These are phyloP conservation scores for Phytophthora pseudosyringae DNA, from an alignment of 352 stramenopile species.

Conservation along the genomic window DNA sequence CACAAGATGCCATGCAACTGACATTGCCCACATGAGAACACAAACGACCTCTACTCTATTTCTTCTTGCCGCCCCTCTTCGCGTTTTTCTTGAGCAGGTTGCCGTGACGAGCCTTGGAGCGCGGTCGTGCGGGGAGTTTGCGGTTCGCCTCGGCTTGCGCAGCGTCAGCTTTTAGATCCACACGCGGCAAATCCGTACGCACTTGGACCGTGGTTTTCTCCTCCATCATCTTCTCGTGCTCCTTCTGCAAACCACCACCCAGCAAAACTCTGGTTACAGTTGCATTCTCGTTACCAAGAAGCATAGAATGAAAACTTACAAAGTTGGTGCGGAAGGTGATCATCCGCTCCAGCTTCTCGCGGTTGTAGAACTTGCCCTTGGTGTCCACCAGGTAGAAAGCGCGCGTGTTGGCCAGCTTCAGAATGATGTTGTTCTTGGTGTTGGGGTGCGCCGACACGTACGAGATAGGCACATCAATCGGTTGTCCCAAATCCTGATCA, in stretches of 20 bases:
- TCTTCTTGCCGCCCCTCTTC: constrained; percentile 41
- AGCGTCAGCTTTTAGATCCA: constrained; percentile 58
- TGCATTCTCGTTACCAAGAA: not conserved
- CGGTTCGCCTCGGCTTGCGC: constrained; percentile 15
- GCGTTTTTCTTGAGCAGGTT: constrained; percentile 47
- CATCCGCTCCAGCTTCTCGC: constrained; percentile 87
- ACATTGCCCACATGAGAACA: not conserved
- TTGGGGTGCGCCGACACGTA: constrained; percentile 82
- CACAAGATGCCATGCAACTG: not conserved
- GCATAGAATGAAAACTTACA: constrained; percentile 42
- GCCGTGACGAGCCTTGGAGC: constrained; percentile 38
- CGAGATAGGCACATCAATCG: constrained; percentile 71
- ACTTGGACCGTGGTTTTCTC: constrained; percentile 64
- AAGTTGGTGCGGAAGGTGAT: constrained; percentile 87
- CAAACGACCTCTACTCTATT: constrained; percentile 21
- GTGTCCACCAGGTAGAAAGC: constrained; percentile 86
- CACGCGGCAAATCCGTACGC: constrained; percentile 72
- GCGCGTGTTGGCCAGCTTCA: constrained; percentile 76
- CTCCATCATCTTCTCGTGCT: constrained; percentile 80
- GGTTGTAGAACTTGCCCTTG: constrained; percentile 86
- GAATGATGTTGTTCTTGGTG: constrained; percentile 88
- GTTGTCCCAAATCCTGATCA: constrained; percentile 59
- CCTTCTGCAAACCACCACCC: constrained; percentile 42
- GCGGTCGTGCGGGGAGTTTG: constrained; percentile 24
- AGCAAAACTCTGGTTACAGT: constrained; percentile 5